Base-by-base conservation (phyloP, 257 asterid species). In the Solanum raphanifolium region DNA sequence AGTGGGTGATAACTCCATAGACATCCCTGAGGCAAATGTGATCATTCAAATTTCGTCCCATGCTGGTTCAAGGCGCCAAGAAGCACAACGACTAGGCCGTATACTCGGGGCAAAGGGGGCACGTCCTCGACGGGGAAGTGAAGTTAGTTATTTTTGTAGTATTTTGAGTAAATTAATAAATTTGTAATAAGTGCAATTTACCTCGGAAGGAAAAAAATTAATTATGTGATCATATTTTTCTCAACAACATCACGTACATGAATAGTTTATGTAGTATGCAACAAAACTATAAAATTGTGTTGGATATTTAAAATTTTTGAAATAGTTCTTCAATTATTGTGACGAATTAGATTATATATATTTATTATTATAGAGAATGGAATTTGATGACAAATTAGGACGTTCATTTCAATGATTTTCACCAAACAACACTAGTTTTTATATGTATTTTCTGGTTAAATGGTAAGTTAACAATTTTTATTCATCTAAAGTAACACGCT, bases 61-160 rank as follows among this genome's bases (percentile, higher is more conserved):
- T 89, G 99, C 98, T 92, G 98, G 99, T 92, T 97, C 99, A 83
- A 95, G 99, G 91, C 97, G 98, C 87, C 98, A 97, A 92, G 99
- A 97, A 89, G 99, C 99, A 76, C 99, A 97, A 87, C 94, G 98
- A 55, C 98, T 95, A 89, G 99, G 99, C 41, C 98, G 98, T 94
- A 97, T 97, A 93, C 98, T 97, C 89, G 94, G 99, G 98, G 99
- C 98, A 83, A 88, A 95, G 98, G 98, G 98, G 38, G 91, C 23
- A 52, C 3, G 90, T 88, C 98, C 92, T 88, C 96, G 91, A 87
- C 97, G 94, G 90, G 94, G 91, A 55, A 55, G 65, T 55, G 65
- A 55, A 20, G 65, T 55, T 55, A 55, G 65, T 55, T 55, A 3
- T 55, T 55, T 55, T 55, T 55, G 25, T 55, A 20, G 65, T 55